Conservation (phyloP, 306 rosid species). For the Fragaria iinumae region DNA sequence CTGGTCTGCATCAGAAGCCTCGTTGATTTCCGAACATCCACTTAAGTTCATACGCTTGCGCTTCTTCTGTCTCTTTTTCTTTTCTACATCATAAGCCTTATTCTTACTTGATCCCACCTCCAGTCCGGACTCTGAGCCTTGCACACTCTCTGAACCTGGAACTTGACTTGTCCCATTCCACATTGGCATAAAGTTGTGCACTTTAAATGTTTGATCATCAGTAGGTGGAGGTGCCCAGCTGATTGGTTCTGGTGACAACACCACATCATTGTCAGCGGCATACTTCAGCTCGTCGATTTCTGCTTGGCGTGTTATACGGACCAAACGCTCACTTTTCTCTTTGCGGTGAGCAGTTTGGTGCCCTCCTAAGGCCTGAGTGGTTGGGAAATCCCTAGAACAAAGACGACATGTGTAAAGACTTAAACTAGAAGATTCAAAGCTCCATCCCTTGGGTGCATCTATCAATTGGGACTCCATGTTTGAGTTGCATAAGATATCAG, state of each 20-base stretch:
- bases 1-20: not conserved
- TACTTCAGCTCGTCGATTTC: not conserved
- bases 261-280: not conserved
- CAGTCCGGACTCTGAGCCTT: not conserved
- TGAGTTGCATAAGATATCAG: not conserved
- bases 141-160: not conserved
- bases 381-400: conserved; percentile 17
- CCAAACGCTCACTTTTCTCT: not conserved
- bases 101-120: not conserved
- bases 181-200: not conserved
- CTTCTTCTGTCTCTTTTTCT: not conserved
- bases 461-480: not conserved
- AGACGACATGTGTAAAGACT: conserved; percentile 6
- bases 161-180: not conserved
- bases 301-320: not conserved
- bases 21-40: not conserved
- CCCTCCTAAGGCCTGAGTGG: conserved; percentile 33
- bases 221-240: not conserved
- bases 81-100: not conserved
- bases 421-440: not conserved
- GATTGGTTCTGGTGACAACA: not conserved
- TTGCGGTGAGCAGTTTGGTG: conserved; percentile 42
- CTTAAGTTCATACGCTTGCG: not conserved
- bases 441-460: not conserved
- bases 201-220: not conserved